Conservation (phyloP, 139 green algal genomes). For the Coelastrella sp. region DNA sequence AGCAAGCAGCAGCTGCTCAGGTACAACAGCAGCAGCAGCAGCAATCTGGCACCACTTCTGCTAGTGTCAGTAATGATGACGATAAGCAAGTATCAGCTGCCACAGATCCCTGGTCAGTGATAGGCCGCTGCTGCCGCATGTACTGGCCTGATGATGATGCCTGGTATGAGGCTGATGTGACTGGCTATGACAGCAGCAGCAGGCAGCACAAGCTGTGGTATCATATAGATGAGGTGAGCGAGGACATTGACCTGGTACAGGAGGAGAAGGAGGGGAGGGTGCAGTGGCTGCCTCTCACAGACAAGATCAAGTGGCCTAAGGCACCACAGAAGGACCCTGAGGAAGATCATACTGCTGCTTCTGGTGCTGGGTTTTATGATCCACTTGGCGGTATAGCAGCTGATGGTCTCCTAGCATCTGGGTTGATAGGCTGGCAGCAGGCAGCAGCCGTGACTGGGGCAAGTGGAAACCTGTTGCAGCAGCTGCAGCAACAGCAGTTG, state of each 20-base stretch:
- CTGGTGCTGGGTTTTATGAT: no score
- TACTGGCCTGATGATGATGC: constrained; percentile 77
- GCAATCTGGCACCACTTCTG: no score
- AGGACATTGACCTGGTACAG: constrained; percentile 56
- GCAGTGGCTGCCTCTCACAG: constrained; percentile 65
- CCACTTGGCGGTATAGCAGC: no score
- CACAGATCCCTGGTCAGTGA: not conserved
- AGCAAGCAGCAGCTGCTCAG: constrained; percentile 31
- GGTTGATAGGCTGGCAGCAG: not conserved
- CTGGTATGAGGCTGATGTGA: constrained; percentile 80
- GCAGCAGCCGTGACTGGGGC: not conserved
- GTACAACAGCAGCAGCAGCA: constrained; percentile 1
- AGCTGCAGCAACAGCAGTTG: not conserved
- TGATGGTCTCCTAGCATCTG: no score
- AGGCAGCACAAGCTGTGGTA: constrained; percentile 74
- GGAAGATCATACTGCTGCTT: no score
- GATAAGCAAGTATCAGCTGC: not conserved
- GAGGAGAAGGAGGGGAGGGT: constrained; percentile 64
- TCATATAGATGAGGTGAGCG: constrained; percentile 62
- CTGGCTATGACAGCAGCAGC: constrained; percentile 52
- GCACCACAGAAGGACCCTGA: constrained; percentile 13
- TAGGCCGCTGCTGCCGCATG: constrained; percentile 59
- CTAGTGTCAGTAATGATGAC: not conserved
- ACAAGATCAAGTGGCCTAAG: constrained; percentile 56
- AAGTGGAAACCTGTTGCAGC: not conserved